Base-by-base conservation (phyloP, 345 rosid genomes). In the Citrus trifoliata region DNA sequence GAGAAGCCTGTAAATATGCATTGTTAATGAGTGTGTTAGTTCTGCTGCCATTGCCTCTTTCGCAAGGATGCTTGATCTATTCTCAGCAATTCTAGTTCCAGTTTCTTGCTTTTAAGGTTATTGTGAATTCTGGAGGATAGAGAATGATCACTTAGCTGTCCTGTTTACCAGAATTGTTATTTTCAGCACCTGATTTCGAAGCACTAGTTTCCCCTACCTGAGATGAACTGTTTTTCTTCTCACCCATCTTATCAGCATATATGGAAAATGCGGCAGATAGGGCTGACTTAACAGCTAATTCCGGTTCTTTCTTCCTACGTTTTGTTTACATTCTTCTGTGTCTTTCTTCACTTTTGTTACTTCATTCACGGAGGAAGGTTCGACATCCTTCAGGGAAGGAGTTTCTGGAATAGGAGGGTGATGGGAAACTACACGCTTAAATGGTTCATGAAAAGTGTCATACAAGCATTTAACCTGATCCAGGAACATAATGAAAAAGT, bases 391-490 rank as follows among this genome's bases (percentile, higher is more conserved):
- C 46, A 68, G 75, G 9, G 81, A 35, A 19, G 87, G 78, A 80
- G 85, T 79, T 80, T 89, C 95, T 25, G 86, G 79, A 83, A 86
- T 75, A 71, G 80, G 32, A 56, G 89, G 86, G 40, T 83, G 82
- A 74, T 85, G 84, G 38, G 90, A 78, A 83, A 84, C 78, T n/a
- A 75, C 83, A 48, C 93, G 97, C 90, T 90, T 93, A 87, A 94
- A 96, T 69, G 99, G 98, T 79, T 96, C 97, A 37, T 96, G 98
- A 84, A 94, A 93, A 58, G 99, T 89, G 76, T 93, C 97, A 68
- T 94, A 83, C 87, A 96, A 86, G 80, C 95, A 90, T 80, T 88
- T 96, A 68, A 93, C 99, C 99, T 91, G 79, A 72, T 73, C 33
- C 67, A 74, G 70, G 38, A 83, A 74, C 70, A 55, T 30, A 81